Conservation (phyloP, 768 basidiomycete species). For the Leccinum arenicola region DNA sequence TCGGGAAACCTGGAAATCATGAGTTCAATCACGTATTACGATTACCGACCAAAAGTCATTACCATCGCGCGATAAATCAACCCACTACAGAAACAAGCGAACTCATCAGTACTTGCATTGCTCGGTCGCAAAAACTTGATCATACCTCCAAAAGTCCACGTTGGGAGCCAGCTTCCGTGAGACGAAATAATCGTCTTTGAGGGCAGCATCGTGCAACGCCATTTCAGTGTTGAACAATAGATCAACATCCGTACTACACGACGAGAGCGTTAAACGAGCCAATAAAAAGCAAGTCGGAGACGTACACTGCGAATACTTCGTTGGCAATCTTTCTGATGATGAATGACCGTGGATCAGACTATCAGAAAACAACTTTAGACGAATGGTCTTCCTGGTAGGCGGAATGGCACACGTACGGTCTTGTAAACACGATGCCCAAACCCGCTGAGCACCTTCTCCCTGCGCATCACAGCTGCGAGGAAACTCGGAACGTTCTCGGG, state of each 20-base stretch:
- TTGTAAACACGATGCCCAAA: constrained; percentile 88
- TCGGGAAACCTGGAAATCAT: constrained; percentile 67
- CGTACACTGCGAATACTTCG: constrained; percentile 87
- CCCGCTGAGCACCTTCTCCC: constrained; percentile 86
- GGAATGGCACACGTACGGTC: constrained; percentile 44
- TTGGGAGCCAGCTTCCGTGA: constrained; percentile 82
- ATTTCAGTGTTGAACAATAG: constrained; percentile 86
- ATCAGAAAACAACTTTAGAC: constrained; percentile 1
- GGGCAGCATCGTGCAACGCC: constrained; percentile 81
- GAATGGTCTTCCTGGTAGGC: background rate
- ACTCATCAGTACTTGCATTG: background rate
- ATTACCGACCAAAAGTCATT: constrained; percentile 30
- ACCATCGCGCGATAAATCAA: constrained; percentile 93
- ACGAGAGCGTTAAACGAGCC: background rate
- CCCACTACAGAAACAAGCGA: constrained; percentile 45
- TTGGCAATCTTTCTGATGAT: constrained; percentile 89
- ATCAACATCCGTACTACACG: constrained; percentile 74
- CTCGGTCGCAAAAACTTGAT: background rate
- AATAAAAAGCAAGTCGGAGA: constrained; percentile 7
- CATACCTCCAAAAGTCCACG: constrained; percentile 79
- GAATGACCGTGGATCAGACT: constrained; percentile 90
- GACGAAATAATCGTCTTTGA: constrained; percentile 89
- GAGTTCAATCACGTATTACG: background rate
- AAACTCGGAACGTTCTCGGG: constrained; percentile 85
- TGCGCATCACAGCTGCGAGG: constrained; percentile 81